Conservation (phyloP, 345 rosid species). For the Crucihimalaya himalaica region DNA sequence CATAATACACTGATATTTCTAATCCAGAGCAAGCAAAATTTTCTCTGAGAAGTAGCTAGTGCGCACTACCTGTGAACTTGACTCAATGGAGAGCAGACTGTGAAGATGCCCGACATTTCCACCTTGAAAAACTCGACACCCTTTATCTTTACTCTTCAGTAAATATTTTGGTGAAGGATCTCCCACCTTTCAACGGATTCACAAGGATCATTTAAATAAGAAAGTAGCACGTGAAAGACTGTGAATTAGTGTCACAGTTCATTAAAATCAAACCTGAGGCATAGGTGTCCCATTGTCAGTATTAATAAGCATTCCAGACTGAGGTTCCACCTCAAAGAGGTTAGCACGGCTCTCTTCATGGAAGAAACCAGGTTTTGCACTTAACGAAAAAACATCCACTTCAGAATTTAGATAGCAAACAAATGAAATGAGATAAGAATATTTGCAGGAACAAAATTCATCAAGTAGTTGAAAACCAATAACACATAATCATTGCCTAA, state of each 20-base stretch:
- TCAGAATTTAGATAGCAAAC: conserved; percentile 31
- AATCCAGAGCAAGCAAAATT: not conserved
- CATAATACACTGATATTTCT: not conserved
- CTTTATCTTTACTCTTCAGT: conserved; percentile 46
- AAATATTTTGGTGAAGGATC: conserved; percentile 45
- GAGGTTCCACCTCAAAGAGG: conserved; percentile 88
- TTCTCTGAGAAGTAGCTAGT: not conserved
- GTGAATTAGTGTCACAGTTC: not conserved
- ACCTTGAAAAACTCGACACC: conserved; percentile 82
- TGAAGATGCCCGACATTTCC: conserved; percentile 97
- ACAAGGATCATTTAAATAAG: conserved; percentile 1
- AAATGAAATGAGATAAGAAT: not conserved
- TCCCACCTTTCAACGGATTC: conserved; percentile 58
- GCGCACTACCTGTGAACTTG: conserved; percentile 83
- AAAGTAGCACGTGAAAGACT: not conserved
- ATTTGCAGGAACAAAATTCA: not conserved
- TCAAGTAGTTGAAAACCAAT: not conserved
- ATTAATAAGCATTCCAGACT: conserved; percentile 83
- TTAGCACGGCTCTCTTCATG: conserved; percentile 83
- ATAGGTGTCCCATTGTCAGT: conserved; percentile 96
- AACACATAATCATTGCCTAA: not conserved
- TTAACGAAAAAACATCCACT: conserved; percentile 35
- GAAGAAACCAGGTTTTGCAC: conserved; percentile 97
- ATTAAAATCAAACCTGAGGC: conserved; percentile 66
- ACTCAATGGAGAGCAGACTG: conserved; percentile 86